Conservation (phyloP, 495 filamentous ascomycete genomes). For the Amphirosellinia nigrospora region DNA sequence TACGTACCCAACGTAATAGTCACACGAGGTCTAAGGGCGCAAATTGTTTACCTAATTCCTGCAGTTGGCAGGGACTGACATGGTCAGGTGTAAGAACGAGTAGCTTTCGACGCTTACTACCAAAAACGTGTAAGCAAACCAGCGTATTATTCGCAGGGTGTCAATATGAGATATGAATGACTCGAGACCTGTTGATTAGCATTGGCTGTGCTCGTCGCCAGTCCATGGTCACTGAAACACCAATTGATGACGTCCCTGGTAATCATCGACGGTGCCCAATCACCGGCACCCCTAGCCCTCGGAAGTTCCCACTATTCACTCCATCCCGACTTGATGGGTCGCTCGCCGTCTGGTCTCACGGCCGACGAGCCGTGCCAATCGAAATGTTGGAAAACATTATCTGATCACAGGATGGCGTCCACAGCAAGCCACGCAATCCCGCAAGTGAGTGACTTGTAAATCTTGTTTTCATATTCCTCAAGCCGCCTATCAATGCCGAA, state of each 20-base stretch:
- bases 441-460: background rate
- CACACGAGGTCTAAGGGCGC: background rate
- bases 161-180: conserved; percentile 18
- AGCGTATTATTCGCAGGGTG: background rate
- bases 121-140: background rate
- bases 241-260: background rate
- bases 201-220: background rate
- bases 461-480: background rate
- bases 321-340: background rate
- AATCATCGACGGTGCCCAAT: background rate
- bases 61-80: conserved; percentile 16
- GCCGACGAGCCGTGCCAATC: conserved; percentile 18
- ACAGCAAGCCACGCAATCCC: background rate
- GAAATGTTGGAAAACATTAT: background rate
- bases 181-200: conserved; percentile 8
- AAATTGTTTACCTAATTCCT: conserved; percentile 28
- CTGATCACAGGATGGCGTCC: background rate
- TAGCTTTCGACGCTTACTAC: background rate
- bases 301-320: background rate
- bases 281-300: background rate
- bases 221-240: conserved; percentile 8
- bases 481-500: too few relatives aligned
- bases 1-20: background rate
- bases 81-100: background rate
- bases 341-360: background rate